These are phyloP conservation scores for Antrodiella citrinella DNA, from an alignment of 768 basidiomycete genomes.

Conservation along the genomic window DNA sequence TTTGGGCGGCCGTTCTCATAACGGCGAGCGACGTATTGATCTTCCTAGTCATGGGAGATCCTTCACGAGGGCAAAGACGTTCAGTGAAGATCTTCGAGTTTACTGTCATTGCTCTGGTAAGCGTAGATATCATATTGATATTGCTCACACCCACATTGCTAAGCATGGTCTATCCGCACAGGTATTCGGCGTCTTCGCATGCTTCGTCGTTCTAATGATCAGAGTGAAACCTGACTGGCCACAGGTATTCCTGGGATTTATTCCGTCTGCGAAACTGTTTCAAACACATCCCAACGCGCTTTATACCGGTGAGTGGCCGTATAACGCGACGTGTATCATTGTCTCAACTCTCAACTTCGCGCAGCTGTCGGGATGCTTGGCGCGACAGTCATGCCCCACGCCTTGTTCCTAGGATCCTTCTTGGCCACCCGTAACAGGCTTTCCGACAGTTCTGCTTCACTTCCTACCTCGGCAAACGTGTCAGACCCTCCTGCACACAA, in stretches of 20 bases:
- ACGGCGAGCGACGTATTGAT: conserved; percentile 42
- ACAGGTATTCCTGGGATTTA: conserved; percentile 62
- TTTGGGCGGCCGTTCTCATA: conserved; percentile 41
- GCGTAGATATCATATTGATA: conserved; percentile 16
- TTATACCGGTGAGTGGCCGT: conserved; percentile 46
- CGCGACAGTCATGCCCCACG: conserved; percentile 92
- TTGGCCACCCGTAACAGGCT: conserved; percentile 80
- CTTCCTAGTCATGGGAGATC: conserved; percentile 65
- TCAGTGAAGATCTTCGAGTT: conserved; percentile 59
- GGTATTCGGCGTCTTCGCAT: conserved; percentile 51
- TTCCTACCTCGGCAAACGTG: conserved; percentile 11
- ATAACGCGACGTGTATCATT: conserved; percentile 13
- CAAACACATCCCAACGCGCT: conserved; percentile 27
- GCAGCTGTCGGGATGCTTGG: conserved; percentile 66
- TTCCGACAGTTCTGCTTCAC: conserved; percentile 11
- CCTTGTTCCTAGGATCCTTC: conserved; percentile 81
- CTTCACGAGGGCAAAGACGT: conserved; percentile 48
- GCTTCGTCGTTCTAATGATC: conserved; percentile 69
- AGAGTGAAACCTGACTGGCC: conserved; percentile 65
- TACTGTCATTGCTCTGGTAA: conserved; percentile 50
- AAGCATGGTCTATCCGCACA: background rate
- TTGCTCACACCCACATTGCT: background rate
- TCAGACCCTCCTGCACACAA: background rate
- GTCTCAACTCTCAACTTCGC: conserved; percentile 8
- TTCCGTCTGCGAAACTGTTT: conserved; percentile 63